Evolutionary conservation across 768 basidiomycete genomes (phyloP), one percentile per base, ranked within the genome.

Genomic region (Leccinum variicolor): DNA sequence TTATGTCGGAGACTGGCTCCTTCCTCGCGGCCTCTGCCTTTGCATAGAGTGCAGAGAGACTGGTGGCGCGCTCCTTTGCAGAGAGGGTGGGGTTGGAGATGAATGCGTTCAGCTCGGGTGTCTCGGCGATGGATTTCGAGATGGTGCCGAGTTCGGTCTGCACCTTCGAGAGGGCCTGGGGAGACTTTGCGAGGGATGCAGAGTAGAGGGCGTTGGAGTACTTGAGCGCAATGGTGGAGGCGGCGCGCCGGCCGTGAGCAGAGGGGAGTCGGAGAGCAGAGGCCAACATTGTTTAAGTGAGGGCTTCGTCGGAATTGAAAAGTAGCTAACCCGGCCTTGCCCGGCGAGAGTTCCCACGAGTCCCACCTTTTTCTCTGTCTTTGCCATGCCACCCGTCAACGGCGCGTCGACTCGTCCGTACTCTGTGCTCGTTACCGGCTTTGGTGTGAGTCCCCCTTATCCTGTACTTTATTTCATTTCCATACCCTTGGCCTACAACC

Each of bases 31-130:
- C 79, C 74, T 89, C 89, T 33, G 87, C 79, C 56, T 84, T 84
- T 59, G 84, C 74, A 69, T 85, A 86, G 69, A 98, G 75, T 50
- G 78, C 72, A 34, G 81, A 69, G 58, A 99, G 84, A 58, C 88
- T 89, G 1, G 81, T 73, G 17, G 76, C 67, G 65, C 93, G 87
- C 55, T 97, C 95, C 49, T 84, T 80, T 46, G 82, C 74, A 8
- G 94, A 92, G 19, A 99, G 83, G 10, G 96, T 95, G 47, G 97
- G 97, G 80, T 99, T 98, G 64, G 76, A 74, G 69, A 99, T 79
- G 76, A 96, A 92, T 4, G 83, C 72, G 57, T 75, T 76, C 64
- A 94, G 73, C 64, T 87, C 84, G 56, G 87, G 79, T 57, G 82
- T 79, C 36, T 80, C 76, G 69, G 83, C 79, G 73, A 98, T 82